Base-by-base conservation (phyloP, 257 asterid genomes). In the Penstemon eatonii region DNA sequence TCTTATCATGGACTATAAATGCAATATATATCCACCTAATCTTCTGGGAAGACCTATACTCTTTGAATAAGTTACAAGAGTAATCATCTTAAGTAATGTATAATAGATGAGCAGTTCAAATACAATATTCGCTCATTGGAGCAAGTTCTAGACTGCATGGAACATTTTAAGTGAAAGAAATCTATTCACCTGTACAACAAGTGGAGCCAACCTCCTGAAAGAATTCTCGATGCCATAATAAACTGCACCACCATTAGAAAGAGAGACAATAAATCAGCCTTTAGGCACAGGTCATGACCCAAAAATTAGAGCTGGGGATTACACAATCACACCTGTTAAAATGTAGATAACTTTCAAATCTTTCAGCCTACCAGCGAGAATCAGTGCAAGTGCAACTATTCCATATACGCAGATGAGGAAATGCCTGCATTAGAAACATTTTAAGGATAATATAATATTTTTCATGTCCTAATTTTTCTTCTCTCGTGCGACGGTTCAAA, bases 301-400 rank as follows among this genome's bases (percentile, higher is more conserved):
- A 67, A 61, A 36, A 54, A 65, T 60, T 55, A 75, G 13, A 71
- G 39, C 3, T 40, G 33, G 51, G 65, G 54, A 70, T 66, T 50
- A 67, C 56, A 77, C 77, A 65, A 78, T 49, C 66, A 66, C 53
- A 93, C 99, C 95, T 81, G 97, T 94, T 74, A 94, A 81, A 71
- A 94, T 82, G 82, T 78, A 73, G 77, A 86, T 77, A 67, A 91
- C 86, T 73, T 77, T 79, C 67, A 79, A 69, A 43, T 94, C 97
- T 81, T 86, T 91, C 87, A 94, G 71, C 71, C 89, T 83, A 68
- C 99, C 96, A 64, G 96, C 96, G 72, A 94, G 89, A 79, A 94
- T 61, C 69, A 94, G 80, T 5, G 63, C 89, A 68, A 91, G 89
- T 19, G 87, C 96, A 66, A 81, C 74, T 53, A 87, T 72, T 71